Evolutionary conservation across 1,284 basidiomycete genomes (phyloP).

Genomic region (Cryptococcus wingfieldii): DNA sequence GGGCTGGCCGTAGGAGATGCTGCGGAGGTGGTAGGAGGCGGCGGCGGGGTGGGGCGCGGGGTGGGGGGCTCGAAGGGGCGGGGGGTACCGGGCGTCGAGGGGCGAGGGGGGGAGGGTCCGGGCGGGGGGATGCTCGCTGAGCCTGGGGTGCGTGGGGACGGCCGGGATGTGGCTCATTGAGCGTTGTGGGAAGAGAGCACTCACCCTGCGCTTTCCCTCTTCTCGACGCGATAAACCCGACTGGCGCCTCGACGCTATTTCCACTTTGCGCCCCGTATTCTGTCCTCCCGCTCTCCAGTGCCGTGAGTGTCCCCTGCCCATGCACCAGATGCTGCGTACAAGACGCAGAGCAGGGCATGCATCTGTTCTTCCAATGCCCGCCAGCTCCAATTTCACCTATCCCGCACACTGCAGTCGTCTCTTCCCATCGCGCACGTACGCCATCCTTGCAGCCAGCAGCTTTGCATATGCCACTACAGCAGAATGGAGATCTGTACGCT

Average conservation of each 20-base stretch:
- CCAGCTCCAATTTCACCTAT: neutral
- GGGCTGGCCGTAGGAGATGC: neutral
- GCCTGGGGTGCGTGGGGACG: neutral
- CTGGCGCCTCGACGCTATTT: neutral
- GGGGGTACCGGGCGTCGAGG: neutral
- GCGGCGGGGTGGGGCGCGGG: neutral
- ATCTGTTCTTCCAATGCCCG: neutral
- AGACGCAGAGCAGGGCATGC: neutral
- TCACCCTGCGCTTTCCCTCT: neutral
- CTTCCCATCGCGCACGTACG: too few relatives aligned
- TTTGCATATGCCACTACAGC: too few relatives aligned
- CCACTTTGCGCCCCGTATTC: neutral
- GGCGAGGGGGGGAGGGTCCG: neutral
- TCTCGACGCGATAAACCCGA: neutral
- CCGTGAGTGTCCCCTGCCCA: neutral
- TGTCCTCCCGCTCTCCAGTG: neutral
- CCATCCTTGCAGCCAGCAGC: too few relatives aligned
- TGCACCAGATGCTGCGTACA: neutral
- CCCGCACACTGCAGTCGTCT: too few relatives aligned
- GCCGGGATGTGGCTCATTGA: constrained; percentile 12
- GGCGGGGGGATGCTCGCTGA: neutral
- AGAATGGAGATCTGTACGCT: too few relatives aligned
- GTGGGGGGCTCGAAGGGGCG: neutral
- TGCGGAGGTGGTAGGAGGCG: neutral
- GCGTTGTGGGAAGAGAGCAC: neutral